Percentiles rank a stretch among this genome's conserved stretches.
These are phyloP conservation scores for Elongisporangium senticosum DNA, from an alignment of 352 stramenopile species.

Conservation along the genomic window DNA sequence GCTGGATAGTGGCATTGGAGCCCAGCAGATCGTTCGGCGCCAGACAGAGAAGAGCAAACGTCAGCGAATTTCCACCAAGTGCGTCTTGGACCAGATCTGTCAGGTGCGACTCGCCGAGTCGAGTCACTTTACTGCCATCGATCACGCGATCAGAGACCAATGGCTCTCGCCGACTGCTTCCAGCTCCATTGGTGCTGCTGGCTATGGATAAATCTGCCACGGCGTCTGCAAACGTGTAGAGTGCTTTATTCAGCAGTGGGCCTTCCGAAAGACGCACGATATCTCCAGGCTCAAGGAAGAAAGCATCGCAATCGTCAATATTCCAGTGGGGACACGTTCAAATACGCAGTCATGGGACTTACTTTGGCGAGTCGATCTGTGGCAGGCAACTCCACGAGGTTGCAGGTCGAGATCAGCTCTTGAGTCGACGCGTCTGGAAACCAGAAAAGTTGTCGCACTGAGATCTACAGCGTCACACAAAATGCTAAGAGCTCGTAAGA, in stretches of 20 bases:
- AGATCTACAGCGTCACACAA: conserved; percentile 18
- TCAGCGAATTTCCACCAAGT: conserved; percentile 48
- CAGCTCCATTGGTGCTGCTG: not conserved
- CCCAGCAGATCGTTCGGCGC: conserved; percentile 29
- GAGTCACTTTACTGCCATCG: not conserved
- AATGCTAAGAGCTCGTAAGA: not conserved
- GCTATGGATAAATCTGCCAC: conserved; percentile 7
- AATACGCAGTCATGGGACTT: no score
- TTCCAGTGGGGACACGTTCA: not conserved
- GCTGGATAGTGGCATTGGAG: conserved; percentile 29
- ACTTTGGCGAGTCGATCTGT: conserved; percentile 46
- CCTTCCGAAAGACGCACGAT: conserved; percentile 38
- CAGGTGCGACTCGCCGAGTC: conserved; percentile 25
- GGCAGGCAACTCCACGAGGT: conserved; percentile 39
- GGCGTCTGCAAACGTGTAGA: conserved; percentile 41
- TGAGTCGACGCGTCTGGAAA: conserved; percentile 27
- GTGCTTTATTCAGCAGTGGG: conserved; percentile 49
- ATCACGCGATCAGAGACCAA: no score
- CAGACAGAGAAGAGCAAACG: conserved; percentile 38
- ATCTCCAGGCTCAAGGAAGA: conserved; percentile 15
- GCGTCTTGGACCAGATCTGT: conserved; percentile 41
- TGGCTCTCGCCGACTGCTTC: not conserved
- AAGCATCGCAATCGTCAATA: conserved; percentile 1
- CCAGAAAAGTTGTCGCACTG: conserved; percentile 33
- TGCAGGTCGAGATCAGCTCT: conserved; percentile 34